Evolutionary conservation across 192 early-diverging fungal genomes (phyloP), one percentile per base, ranked within the genome.

Genomic region (Linnemannia zychae): DNA sequence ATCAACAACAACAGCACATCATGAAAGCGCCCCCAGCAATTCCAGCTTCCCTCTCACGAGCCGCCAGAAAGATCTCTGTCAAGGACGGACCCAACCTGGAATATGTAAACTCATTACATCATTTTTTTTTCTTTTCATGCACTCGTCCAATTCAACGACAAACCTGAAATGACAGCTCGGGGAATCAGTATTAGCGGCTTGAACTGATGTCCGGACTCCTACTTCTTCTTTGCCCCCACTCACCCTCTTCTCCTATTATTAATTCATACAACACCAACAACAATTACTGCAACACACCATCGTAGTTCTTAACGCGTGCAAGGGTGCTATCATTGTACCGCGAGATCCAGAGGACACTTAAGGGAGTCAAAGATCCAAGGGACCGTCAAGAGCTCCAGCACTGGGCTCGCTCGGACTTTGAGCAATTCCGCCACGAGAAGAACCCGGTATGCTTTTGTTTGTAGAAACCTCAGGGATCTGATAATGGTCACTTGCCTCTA

Each of bases 371-470:
- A n/a, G 77, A 85, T 48, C 77, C 83, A 7, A 37, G 74, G 20
- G 83, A 85, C 36, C 77, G 77, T n/a, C 47, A 79, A 69, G 83
- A 85, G 20, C 74, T 85, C 17, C 77, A 85, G 24, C 63, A 50
- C 15, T 85, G 83, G 83, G 83, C 83, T 17, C 77, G 83, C 31
- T 72, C 83, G 18, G 83, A 85, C 63, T 85, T 85, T 76, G 83
- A 85, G 70, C 83, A 65, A 15, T 85, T 79, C 70, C 83, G 83
- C 20, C 68, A 79, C 20, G 83, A 85, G 37, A 79, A 68, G 16
- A 79, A 76, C 65, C 83, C 83, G 20, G 83, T 85, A 85, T n/a
- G 76, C 1, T 31, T 2, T 46, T 18, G 2, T 17, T 70, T 46
- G n/a, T 40, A 13, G 44, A 28, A 13, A 49, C 69, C 34, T 7